Evolutionary conservation across 2,329 filamentous ascomycete species (phyloP).

Genomic region (Beauveria scarabaeidicola): DNA sequence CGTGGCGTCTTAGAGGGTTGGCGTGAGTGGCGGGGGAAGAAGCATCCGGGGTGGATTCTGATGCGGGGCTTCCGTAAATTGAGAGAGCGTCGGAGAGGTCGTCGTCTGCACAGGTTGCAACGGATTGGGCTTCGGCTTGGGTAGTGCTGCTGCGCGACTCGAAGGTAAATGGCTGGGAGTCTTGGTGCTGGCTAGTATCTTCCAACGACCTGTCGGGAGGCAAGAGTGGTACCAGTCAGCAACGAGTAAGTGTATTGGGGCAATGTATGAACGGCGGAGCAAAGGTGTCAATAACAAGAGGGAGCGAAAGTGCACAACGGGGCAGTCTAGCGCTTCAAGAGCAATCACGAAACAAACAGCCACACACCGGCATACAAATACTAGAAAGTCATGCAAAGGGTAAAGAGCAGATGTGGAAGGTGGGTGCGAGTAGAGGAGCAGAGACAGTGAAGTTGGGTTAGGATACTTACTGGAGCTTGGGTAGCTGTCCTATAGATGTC

Average conservation of each 20-base stretch:
- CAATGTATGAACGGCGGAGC: neutral
- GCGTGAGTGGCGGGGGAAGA: constrained; percentile 18
- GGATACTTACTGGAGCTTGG: constrained; percentile 10
- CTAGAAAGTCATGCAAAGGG: neutral
- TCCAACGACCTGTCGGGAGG: constrained; percentile 18
- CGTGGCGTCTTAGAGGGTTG: constrained; percentile 13
- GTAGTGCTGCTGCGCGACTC: constrained; percentile 32
- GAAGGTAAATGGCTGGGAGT: constrained; percentile 7
- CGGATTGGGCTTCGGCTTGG: constrained; percentile 17
- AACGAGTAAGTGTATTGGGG: neutral
- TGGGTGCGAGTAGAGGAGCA: neutral
- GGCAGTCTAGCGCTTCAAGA: neutral
- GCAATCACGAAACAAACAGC: neutral
- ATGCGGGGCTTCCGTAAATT: constrained; percentile 31
- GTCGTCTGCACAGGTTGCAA: constrained; percentile 13
- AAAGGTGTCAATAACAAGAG: neutral
- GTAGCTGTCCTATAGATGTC: constrained; percentile 2
- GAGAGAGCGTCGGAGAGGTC: constrained; percentile 32
- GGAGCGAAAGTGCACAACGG: neutral
- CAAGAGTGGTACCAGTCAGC: constrained; percentile 22
- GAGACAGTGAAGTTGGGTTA: neutral
- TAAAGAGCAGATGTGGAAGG: neutral
- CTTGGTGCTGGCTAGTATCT: constrained; percentile 11
- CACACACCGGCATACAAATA: neutral
- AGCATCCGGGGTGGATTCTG: constrained; percentile 20